Evolutionary conservation across 1,284 basidiomycete species (phyloP), one percentile per base, ranked within the genome.

Genomic region (Malassezia furfur): DNA sequence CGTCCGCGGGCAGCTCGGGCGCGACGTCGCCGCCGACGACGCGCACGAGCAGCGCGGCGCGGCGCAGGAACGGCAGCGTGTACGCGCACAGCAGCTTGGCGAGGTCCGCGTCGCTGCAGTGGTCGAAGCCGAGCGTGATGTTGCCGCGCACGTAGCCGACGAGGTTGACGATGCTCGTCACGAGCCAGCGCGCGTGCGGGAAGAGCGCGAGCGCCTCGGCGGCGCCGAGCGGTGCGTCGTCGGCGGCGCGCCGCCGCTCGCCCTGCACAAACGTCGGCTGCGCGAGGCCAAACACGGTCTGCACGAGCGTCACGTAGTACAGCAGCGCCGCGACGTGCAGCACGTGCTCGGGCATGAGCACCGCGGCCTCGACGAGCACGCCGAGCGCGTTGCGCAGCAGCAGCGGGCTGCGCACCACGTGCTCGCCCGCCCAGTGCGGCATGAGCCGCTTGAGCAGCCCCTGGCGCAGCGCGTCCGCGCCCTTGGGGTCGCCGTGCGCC

Each of bases 1-100:
- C 69, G 15, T 6, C 22, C 43, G 47, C 39, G 9, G 44, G 44
- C 15, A 14, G 25, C 21, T 34, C 46, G 19, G 22, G 30, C 35
- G 35, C 31, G 7, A 30, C 28, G 15, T 11, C 21, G 21, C 40
- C 40, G 4, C 61, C 60, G 2, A 90, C 79, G 1, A 87, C 82
- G 12, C 86, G 84, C 62, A 85, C 88, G 9, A 96, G 80, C 37
- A 96, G 87, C 6, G 88, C 85, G 0, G 87, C 87, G 5, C 87
- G 83, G 35, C 91, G 85, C n/a, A 96, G 81, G 80, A 96, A 96
- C 1, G 91, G 91, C 7, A 98, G 79, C 0, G 89, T 91, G 76
- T 91, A 89, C 0, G 84, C 81, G 72, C 93, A 91, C 44, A 96
- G 77, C 48, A 93, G 77, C 76, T 87, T 89, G 69, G 91, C 87